Conservation (phyloP, 164 flowering plant genomes). For the Magnolia changhungtana region DNA sequence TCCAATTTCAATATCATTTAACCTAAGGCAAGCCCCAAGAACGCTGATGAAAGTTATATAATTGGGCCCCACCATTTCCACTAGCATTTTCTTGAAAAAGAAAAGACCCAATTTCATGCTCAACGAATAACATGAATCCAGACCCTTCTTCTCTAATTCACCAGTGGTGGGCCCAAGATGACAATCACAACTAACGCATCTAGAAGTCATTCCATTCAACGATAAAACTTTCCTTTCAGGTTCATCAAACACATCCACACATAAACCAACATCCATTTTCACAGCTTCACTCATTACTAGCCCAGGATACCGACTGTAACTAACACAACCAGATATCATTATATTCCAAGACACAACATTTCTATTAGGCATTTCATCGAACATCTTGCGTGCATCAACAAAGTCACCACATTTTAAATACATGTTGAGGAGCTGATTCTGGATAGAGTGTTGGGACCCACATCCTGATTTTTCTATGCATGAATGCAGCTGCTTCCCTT, state of each 20-base stretch:
- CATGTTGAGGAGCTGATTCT: constrained; percentile 37
- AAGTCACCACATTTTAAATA: constrained; percentile 39
- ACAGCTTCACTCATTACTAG: background rate
- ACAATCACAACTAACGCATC: constrained; percentile 12
- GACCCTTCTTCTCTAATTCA: background rate
- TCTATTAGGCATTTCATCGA: constrained; percentile 53
- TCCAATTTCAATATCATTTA: constrained; percentile 30
- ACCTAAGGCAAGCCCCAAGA: constrained; percentile 30
- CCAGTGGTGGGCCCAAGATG: background rate
- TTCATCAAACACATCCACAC: constrained; percentile 25
- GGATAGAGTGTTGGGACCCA: constrained; percentile 21
- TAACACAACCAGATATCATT: constrained; percentile 37
- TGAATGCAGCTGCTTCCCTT: constrained; percentile 45
- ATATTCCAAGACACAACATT: constrained; percentile 59
- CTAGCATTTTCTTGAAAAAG: constrained; percentile 53
- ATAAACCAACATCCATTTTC: background rate
- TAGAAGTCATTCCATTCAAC: constrained; percentile 52
- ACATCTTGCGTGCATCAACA: constrained; percentile 34
- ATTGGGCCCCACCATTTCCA: constrained; percentile 38
- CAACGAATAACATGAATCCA: background rate
- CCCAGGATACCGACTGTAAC: constrained; percentile 2
- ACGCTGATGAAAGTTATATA: constrained; percentile 43
- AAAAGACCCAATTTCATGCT: constrained; percentile 23
- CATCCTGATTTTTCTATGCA: constrained; percentile 32
- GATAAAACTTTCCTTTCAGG: constrained; percentile 40